Evolutionary conservation across 345 rosid genomes (phyloP), one percentile per base, ranked within the genome.

Genomic region (Excoecaria cochinchinensis): DNA sequence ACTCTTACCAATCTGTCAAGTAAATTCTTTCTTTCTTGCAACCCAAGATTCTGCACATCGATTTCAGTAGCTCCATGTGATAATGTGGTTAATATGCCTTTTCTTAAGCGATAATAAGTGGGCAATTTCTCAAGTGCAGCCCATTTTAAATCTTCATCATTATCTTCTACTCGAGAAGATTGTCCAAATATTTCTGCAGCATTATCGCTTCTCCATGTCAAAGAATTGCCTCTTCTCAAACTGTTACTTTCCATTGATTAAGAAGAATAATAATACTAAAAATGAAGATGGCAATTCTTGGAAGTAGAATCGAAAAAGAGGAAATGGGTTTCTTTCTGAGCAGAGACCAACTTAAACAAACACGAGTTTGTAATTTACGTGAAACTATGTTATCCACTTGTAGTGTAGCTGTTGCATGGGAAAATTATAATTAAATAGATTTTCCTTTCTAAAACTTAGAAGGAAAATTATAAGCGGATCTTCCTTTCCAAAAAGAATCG

Each of bases 1-100:
- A 74, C 80, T 51, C 69, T 88, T 62, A 74, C 72, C 66, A 85
- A 55, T 42, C 82, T 78, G 60, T 82, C 88, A 10, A 86, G n/a
- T 80, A 85, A 58, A 52, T 46, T 71, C 52, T 52, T 76, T 67
- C 84, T 84, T 69, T 86, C 86, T 5, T 75, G 75, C 59, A 78
- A 67, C 7, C 89, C 89, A 72, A 78, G 81, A 36, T 22, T 65
- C 10, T 58, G 72, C 1, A 72, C 36, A 47, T 78, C 68, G 25
- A 72, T 67, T 46, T 78, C 76, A n/a, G 39, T 72, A 13, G 65
- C 79, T 17, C 11, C 75, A 12, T 74, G 75, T 0, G 22, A 63
- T 22, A 69, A 25, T 6, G 75, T 24, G 19, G 63, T 77, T 4
- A 70, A 36, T 21, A 77, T 11, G n/a, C 79, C 75, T 62, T 63